These are phyloP conservation scores for Aspergillus sp. DNA, from an alignment of 2,329 filamentous ascomycete species.

Conservation along the genomic window DNA sequence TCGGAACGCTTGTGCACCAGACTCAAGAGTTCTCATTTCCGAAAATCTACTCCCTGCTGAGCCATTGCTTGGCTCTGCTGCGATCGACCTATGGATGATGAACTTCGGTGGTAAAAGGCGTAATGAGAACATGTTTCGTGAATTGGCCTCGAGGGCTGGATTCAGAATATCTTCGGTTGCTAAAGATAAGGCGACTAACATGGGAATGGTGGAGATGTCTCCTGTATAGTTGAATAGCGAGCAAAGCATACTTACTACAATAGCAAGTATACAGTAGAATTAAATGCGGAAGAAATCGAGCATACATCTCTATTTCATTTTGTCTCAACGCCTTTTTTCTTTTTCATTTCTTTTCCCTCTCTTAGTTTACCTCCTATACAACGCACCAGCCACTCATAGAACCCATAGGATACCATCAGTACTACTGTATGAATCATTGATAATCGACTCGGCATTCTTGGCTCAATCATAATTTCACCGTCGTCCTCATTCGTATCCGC, in stretches of 20 bases:
- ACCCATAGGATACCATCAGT: neutral
- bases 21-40: neutral
- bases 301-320: no score
- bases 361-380: no score
- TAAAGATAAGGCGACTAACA: neutral
- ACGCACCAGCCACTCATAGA: neutral
- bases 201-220: constrained; percentile 1
- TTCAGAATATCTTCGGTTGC: neutral
- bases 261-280: neutral
- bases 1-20: neutral
- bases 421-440: neutral
- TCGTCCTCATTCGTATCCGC: neutral
- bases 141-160: neutral
- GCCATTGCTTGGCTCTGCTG: neutral
- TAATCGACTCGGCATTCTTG: no score
- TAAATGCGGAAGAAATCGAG: no score
- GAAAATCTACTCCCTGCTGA: neutral
- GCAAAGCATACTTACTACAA: neutral
- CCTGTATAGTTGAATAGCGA: neutral
- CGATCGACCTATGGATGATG: constrained; percentile 1
- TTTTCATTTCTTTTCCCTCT: no score
- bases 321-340: no score
- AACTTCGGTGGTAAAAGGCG: constrained; percentile 3
- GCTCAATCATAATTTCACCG: neutral
- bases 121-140: neutral